Conservation (phyloP, 257 asterid genomes). For the Gentiana macrophylla region DNA sequence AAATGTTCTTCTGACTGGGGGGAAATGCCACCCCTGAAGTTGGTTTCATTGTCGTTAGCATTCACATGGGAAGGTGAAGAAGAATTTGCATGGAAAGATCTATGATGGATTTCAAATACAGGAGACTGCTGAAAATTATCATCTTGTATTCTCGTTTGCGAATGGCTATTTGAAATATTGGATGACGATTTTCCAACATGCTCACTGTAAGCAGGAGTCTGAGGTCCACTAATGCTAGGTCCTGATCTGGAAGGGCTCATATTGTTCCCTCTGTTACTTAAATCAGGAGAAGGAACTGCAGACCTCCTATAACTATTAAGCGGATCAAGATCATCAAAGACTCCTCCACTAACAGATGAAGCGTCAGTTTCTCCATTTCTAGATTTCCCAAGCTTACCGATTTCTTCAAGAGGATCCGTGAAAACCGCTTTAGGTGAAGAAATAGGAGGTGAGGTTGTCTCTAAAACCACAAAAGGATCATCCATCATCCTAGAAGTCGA, state of each 20-base stretch:
- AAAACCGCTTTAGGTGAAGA: constrained; percentile 41
- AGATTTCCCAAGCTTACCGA: constrained; percentile 51
- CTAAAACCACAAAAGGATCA: constrained; percentile 74
- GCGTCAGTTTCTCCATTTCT: constrained; percentile 41
- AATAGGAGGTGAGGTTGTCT: constrained; percentile 41
- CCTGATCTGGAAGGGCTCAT: constrained; percentile 45
- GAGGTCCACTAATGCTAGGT: constrained; percentile 19
- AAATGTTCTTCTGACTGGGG: constrained; percentile 44
- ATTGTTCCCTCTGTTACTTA: constrained; percentile 39
- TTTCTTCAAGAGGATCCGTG: constrained; percentile 68
- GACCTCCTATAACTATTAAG: constrained; percentile 47
- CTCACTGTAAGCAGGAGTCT: constrained; percentile 28
- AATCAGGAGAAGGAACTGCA: constrained; percentile 44
- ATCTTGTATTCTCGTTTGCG: constrained; percentile 37
- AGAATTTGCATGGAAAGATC: constrained; percentile 38
- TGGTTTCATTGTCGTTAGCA: constrained; percentile 28
- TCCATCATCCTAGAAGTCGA: constrained; percentile 26
- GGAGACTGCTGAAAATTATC: constrained; percentile 58
- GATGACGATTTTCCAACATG: constrained; percentile 43
- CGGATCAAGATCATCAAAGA: constrained; percentile 78
- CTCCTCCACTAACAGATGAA: constrained; percentile 49
- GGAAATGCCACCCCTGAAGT: constrained; percentile 35
- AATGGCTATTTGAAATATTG: constrained; percentile 41
- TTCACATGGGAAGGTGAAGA: constrained; percentile 40
- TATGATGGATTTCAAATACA: constrained; percentile 64